These are phyloP conservation scores for Cyberlindnera suaveolens DNA, from an alignment of 805 yeast genomes.

Conservation along the genomic window DNA sequence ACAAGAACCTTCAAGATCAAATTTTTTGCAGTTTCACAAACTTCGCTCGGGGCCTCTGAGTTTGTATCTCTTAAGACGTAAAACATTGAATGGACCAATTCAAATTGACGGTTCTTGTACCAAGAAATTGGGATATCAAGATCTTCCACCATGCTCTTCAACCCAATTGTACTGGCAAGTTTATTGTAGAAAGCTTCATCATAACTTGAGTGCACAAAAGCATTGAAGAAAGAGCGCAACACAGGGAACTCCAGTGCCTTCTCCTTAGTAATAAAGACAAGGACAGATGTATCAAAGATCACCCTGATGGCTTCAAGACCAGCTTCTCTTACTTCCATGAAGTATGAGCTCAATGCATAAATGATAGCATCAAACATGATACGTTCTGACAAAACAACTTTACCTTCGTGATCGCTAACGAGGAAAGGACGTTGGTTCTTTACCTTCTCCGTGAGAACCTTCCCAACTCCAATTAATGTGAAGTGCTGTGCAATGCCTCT, in stretches of 20 bases:
- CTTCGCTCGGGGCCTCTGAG: conserved; percentile 76
- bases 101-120: conserved; percentile 74
- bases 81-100: conserved; percentile 77
- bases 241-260: conserved; percentile 68
- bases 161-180: conserved; percentile 83
- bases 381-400: conserved; percentile 59
- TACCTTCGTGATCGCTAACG: conserved; percentile 76
- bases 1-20: conserved; percentile 58
- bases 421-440: conserved; percentile 65
- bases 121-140: conserved; percentile 62
- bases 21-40: conserved; percentile 63
- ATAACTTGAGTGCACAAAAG: conserved; percentile 86
- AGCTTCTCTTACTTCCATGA: conserved; percentile 58
- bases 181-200: conserved; percentile 83
- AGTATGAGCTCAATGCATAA: conserved; percentile 74
- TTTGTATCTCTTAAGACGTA: conserved; percentile 90
- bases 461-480: conserved; percentile 69
- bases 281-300: conserved; percentile 54
- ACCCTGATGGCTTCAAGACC: conserved; percentile 63
- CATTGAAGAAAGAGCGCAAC: conserved; percentile 68
- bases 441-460: conserved; percentile 61
- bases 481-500: conserved; percentile 72
- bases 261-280: conserved; percentile 62
- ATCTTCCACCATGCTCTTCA: conserved; percentile 65
- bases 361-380: conserved; percentile 70